phyloP scores from a whole-genome alignment of 2,329 filamentous ascomycete genomes.

The Ophiocordyceps camponoti-saundersi region DNA sequence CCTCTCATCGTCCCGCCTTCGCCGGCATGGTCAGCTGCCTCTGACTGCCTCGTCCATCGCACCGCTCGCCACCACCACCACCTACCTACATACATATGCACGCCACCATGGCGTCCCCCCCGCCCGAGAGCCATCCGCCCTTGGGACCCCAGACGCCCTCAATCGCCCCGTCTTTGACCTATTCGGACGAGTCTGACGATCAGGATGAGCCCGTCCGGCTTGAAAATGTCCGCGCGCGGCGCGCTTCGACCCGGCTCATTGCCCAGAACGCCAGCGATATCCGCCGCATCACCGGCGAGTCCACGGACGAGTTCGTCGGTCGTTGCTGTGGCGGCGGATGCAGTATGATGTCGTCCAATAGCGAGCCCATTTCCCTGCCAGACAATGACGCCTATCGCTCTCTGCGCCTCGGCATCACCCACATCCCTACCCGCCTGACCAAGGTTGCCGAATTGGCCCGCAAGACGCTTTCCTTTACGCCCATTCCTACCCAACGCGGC shows the following conservation, averaged over 20 bases:
- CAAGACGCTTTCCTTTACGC: slow-evolving; percentile 54
- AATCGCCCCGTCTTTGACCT: slow-evolving; percentile 43
- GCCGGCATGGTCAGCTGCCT: not conserved
- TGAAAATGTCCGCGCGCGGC: slow-evolving; percentile 32
- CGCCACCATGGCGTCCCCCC: slow-evolving; percentile 18
- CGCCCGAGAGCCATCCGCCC: slow-evolving; percentile 22
- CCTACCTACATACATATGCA: not conserved
- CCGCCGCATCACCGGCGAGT: slow-evolving; percentile 46
- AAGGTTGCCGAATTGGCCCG: slow-evolving; percentile 56
- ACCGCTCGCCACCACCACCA: no score
- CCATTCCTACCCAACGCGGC: slow-evolving; percentile 24
- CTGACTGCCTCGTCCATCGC: not conserved
- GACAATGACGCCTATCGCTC: slow-evolving; percentile 75
- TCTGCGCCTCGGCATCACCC: slow-evolving; percentile 58
- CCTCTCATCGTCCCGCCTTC: not conserved
- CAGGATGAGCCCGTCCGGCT: slow-evolving; percentile 30
- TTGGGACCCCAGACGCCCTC: slow-evolving; percentile 29
- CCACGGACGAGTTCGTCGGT: slow-evolving; percentile 42
- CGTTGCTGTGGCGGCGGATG: slow-evolving; percentile 50
- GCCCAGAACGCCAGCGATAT: slow-evolving; percentile 46
- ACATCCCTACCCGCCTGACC: slow-evolving; percentile 57
- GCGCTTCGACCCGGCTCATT: slow-evolving; percentile 53
- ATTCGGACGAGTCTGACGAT: slow-evolving; percentile 45
- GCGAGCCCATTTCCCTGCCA: slow-evolving; percentile 40
- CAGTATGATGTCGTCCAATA: slow-evolving; percentile 36